Percentiles rank a stretch among this genome's conserved stretches.
phyloP scores from a whole-genome alignment of 2,329 filamentous ascomycete species.

The Chrysoporthe deuterocubensis region DNA sequence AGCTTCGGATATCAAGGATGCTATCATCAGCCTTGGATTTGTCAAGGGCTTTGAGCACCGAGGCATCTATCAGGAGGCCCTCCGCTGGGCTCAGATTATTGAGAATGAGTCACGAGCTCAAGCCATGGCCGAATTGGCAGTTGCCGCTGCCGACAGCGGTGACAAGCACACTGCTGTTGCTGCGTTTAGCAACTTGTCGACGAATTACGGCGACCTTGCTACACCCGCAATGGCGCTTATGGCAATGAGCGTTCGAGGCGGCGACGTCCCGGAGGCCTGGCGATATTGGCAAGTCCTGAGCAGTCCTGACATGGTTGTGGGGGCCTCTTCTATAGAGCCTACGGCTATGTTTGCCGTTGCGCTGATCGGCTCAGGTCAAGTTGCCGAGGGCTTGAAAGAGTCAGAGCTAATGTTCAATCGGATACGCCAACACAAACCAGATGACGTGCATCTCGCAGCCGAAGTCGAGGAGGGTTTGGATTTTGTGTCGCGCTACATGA shows the following conservation, averaged over 20 bases:
- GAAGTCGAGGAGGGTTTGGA: slow-evolving; percentile 88
- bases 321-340: slow-evolving; percentile 76
- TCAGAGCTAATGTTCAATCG: slow-evolving; percentile 86
- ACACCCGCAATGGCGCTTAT: slow-evolving; percentile 78
- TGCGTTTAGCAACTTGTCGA: slow-evolving; percentile 64
- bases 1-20: slow-evolving; percentile 68
- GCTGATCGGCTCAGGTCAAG: slow-evolving; percentile 81
- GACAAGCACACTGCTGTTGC: slow-evolving; percentile 69
- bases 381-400: slow-evolving; percentile 79
- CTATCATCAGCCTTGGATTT: slow-evolving; percentile 74
- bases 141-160: slow-evolving; percentile 78
- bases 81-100: slow-evolving; percentile 71
- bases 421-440: slow-evolving; percentile 66
- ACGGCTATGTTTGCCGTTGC: slow-evolving; percentile 90
- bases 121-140: slow-evolving; percentile 75
- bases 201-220: slow-evolving; percentile 53
- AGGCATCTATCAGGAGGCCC: slow-evolving; percentile 73
- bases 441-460: slow-evolving; percentile 65
- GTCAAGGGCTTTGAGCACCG: slow-evolving; percentile 76
- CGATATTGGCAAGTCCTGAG: slow-evolving; percentile 80
- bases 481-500: slow-evolving; percentile 66
- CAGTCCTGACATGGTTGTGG: slow-evolving; percentile 62
- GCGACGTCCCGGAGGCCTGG: slow-evolving; percentile 76
- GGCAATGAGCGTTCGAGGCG: slow-evolving; percentile 82
- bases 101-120: slow-evolving; percentile 61